These are phyloP conservation scores for Fusarium sp. DNA, from an alignment of 2,329 filamentous ascomycete species.

Conservation along the genomic window DNA sequence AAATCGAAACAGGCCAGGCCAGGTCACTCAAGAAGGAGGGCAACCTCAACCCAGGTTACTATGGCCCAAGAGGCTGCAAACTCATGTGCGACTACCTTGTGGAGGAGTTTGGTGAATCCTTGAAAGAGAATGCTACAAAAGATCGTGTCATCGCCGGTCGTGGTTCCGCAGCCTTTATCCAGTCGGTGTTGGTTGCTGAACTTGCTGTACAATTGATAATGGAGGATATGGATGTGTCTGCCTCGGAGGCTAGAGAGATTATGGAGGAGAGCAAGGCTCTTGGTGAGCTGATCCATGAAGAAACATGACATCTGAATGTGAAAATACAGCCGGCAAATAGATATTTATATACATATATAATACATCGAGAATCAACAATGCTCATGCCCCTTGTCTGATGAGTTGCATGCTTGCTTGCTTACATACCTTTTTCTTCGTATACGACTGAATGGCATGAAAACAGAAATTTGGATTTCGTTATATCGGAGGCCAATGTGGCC, in stretches of 20 bases:
- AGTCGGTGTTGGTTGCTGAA: slow-evolving; percentile 82
- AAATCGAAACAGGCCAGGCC: slow-evolving; percentile 64
- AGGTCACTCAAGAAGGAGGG: slow-evolving; percentile 68
- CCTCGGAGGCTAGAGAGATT: slow-evolving; percentile 61
- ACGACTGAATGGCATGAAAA: slow-evolving; percentile 6
- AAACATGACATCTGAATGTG: slow-evolving; percentile 44
- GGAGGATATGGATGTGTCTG: slow-evolving; percentile 62
- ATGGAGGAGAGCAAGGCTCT: slow-evolving; percentile 73
- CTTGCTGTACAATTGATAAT: slow-evolving; percentile 63
- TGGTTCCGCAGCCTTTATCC: slow-evolving; percentile 75
- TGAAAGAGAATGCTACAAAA: slow-evolving; percentile 70
- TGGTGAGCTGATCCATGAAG: slow-evolving; percentile 74
- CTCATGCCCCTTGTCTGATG: neutral
- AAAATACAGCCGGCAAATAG: neutral
- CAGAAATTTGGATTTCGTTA: slow-evolving; percentile 20
- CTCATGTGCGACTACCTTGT: slow-evolving; percentile 78
- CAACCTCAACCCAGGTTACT: slow-evolving; percentile 79
- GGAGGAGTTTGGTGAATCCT: slow-evolving; percentile 63
- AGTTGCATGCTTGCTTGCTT: neutral
- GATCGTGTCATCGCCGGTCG: slow-evolving; percentile 74
- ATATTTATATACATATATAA: neutral
- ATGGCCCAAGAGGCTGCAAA: slow-evolving; percentile 78
- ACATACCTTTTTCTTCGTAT: neutral
- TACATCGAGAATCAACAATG: slow-evolving; percentile 25
- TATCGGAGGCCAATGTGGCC: slow-evolving; percentile 28